Percentiles rank a stretch among this genome's conserved stretches.
phyloP scores from a whole-genome alignment of 371 early-diverging fungal genomes.

The Chytridiales sp. region DNA sequence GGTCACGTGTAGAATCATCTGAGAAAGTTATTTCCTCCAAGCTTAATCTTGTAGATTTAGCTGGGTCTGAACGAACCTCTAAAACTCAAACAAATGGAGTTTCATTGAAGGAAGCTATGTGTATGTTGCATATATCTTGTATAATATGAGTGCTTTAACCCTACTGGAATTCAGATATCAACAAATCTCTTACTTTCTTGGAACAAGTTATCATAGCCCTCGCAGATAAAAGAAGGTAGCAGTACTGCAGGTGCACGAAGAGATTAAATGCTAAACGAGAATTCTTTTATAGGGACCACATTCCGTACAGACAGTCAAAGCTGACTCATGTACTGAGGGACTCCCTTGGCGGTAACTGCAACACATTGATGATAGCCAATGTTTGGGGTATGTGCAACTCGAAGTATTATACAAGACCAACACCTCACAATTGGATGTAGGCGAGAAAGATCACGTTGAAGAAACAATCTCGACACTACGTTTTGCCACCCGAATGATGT shows the following conservation, averaged over 20 bases:
- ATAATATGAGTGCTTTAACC: background rate
- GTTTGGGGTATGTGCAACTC: constrained; percentile 53
- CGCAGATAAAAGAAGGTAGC: constrained; percentile 49
- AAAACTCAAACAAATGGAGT: constrained; percentile 54
- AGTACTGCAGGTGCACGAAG: background rate
- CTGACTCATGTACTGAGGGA: constrained; percentile 68
- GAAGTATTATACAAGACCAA: constrained; percentile 3
- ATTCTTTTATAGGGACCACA: constrained; percentile 47
- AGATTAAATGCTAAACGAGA: constrained; percentile 30
- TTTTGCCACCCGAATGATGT: constrained; percentile 61
- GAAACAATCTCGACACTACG: constrained; percentile 68
- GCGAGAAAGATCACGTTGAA: constrained; percentile 51
- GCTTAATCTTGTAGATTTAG: constrained; percentile 68
- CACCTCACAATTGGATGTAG: constrained; percentile 12
- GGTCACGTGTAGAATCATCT: constrained; percentile 52
- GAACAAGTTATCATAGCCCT: constrained; percentile 70
- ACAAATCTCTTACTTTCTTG: constrained; percentile 64
- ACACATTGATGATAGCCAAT: constrained; percentile 66
- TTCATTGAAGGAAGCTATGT: constrained; percentile 63
- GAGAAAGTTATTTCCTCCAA: constrained; percentile 56
- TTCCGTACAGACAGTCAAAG: constrained; percentile 68
- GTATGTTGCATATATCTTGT: constrained; percentile 23
- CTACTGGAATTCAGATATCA: constrained; percentile 50
- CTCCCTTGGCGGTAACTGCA: constrained; percentile 66
- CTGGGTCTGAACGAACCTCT: constrained; percentile 66